Percentiles rank a stretch among this genome's conserved stretches.
These are phyloP conservation scores for Punctularia strigosozonata DNA, from an alignment of 768 basidiomycete genomes.

Conservation along the genomic window DNA sequence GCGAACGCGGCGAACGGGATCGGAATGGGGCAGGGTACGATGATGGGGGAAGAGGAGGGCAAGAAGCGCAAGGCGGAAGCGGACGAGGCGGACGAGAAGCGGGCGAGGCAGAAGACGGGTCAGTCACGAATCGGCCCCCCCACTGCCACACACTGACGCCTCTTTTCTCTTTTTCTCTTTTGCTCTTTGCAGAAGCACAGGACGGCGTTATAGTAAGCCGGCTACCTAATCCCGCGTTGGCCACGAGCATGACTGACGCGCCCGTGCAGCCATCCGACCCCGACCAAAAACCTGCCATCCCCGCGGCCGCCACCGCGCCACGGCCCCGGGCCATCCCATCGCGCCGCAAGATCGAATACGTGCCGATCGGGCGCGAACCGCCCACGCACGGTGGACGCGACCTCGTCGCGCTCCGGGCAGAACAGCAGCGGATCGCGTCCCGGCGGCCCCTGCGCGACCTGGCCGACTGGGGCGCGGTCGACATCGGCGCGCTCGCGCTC, in stretches of 20 bases:
- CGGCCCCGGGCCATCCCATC: constrained; percentile 38
- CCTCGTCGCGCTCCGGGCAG: constrained; percentile 50
- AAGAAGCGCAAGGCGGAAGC: constrained; percentile 64
- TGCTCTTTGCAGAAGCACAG: too few species aligned
- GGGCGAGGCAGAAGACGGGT: constrained; percentile 67
- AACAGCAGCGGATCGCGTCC: constrained; percentile 35
- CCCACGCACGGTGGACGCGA: constrained; percentile 78
- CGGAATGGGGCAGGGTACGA: too few species aligned
- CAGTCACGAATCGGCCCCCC: constrained; percentile 13
- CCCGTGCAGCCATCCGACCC: constrained; percentile 11
- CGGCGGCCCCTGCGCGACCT: constrained; percentile 56
- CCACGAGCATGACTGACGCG: too few species aligned
- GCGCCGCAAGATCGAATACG: constrained; percentile 80
- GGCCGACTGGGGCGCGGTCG: constrained; percentile 80
- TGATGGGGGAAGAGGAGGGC: constrained; percentile 48
- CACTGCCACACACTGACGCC: background rate
- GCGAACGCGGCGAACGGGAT: too few species aligned
- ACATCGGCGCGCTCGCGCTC: constrained; percentile 91
- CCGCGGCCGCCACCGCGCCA: constrained; percentile 10
- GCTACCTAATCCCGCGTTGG: too few species aligned
- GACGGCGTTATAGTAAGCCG: too few species aligned
- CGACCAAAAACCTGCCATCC: background rate
- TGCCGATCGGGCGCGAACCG: constrained; percentile 66
- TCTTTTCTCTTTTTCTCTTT: constrained; percentile 6
- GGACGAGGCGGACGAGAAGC: constrained; percentile 56